Evolutionary conservation across 2,329 filamentous ascomycete genomes (phyloP).

Genomic region (Calonectria pauciramosa): DNA sequence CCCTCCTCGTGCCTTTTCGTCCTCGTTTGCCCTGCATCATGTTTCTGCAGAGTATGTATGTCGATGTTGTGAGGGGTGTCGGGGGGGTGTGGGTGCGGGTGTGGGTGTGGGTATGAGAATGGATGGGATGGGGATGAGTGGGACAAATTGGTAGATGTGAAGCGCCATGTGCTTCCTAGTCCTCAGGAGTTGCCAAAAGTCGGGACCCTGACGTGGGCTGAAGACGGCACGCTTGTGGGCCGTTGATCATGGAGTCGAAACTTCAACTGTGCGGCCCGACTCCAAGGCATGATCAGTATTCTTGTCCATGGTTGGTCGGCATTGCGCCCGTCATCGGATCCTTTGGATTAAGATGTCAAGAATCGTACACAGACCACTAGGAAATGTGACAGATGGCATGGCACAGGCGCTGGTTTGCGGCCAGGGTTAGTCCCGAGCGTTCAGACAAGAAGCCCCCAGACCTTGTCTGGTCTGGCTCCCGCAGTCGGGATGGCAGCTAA

Average conservation of each 20-base stretch:
- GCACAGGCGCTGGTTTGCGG: constrained; percentile 11
- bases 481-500: neutral
- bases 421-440: constrained; percentile 8
- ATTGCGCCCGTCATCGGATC: neutral
- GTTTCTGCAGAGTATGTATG: neutral
- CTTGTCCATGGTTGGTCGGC: constrained; percentile 2
- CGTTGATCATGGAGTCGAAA: neutral
- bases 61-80: neutral
- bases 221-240: neutral
- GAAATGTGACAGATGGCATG: constrained; percentile 8
- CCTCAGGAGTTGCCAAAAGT: neutral
- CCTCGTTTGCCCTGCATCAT: constrained; percentile 17
- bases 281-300: constrained; percentile 1
- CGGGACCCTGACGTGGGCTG: constrained; percentile 9
- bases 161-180: constrained; percentile 6
- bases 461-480: neutral
- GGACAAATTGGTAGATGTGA: neutral
- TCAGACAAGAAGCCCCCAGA: constrained; percentile 18
- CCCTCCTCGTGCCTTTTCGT: neutral
- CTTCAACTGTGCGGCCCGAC: constrained; percentile 19
- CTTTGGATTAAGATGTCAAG: neutral
- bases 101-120: neutral
- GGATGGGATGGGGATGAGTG: neutral
- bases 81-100: neutral
- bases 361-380: neutral